A percentile compares a stretch with the other conserved stretches of the same genome.
Evolutionary conservation across 139 green algal species (phyloP).

Genomic region (Dunaliella primolecta): DNA sequence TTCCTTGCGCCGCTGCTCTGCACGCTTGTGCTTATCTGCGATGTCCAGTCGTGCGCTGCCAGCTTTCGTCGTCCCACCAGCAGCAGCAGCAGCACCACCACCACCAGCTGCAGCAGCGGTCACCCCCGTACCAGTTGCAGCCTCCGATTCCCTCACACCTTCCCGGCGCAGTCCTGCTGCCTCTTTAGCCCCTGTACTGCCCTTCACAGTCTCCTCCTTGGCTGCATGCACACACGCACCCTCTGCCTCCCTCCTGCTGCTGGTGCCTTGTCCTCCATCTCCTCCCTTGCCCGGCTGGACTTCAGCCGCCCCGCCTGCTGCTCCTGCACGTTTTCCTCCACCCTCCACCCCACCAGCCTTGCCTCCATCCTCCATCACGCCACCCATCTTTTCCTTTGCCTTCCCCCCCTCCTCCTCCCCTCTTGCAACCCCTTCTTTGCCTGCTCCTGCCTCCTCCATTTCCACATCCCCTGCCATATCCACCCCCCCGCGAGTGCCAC

Average conservation of each 20-base stretch:
- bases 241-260: too few relatives aligned
- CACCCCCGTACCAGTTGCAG: too few relatives aligned
- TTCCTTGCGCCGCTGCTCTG: background rate
- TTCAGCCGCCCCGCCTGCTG: background rate
- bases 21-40: background rate
- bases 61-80: background rate
- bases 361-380: background rate
- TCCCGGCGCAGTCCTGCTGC: too few relatives aligned
- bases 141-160: too few relatives aligned
- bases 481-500: background rate
- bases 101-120: background rate
- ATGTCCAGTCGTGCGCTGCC: background rate
- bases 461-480: background rate
- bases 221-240: too few relatives aligned
- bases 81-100: slow-evolving; percentile 4
- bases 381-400: background rate
- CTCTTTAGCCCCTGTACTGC: too few relatives aligned
- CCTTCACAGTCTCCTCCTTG: too few relatives aligned
- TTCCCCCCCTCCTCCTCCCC: background rate
- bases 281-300: background rate
- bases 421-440: background rate
- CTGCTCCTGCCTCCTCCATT: background rate
- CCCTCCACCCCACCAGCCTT: background rate
- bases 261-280: background rate
- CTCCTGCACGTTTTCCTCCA: background rate